These are phyloP conservation scores for Rhodotorula kratochvilovae DNA, from an alignment of 768 basidiomycete genomes.

Conservation along the genomic window DNA sequence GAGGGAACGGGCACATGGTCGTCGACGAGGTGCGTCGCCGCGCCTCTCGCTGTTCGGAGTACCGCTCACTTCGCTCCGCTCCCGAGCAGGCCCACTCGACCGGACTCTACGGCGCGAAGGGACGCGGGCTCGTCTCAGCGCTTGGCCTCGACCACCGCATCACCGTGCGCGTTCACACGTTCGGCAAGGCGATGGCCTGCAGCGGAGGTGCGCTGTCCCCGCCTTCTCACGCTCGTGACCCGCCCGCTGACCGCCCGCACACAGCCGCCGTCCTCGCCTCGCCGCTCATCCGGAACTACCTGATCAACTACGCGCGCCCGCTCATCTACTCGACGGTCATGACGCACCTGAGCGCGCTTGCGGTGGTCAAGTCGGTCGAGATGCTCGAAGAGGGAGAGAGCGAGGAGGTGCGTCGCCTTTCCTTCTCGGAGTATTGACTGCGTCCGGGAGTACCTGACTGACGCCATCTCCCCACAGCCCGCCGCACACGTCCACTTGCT, in stretches of 20 bases:
- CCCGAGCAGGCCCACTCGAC: constrained; percentile 72
- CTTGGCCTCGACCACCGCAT: constrained; percentile 67
- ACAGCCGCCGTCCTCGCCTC: constrained; percentile 72
- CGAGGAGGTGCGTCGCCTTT: constrained; percentile 22
- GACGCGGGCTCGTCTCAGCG: constrained; percentile 66
- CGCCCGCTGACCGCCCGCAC: not conserved
- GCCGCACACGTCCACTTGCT: constrained; percentile 30
- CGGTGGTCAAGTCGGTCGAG: constrained; percentile 73
- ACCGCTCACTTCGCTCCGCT: not conserved
- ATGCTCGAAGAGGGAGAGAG: constrained; percentile 66
- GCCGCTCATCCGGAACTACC: constrained; percentile 68
- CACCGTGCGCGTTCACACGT: constrained; percentile 76
- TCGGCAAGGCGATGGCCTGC: constrained; percentile 83
- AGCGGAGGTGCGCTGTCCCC: constrained; percentile 69
- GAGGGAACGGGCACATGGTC: constrained; percentile 64
- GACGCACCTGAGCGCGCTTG: constrained; percentile 68
- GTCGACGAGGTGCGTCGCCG: constrained; percentile 58
- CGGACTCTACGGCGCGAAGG: constrained; percentile 75
- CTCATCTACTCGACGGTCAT: constrained; percentile 88
- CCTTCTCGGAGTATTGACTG: not conserved
- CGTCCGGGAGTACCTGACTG: too few relatives aligned
- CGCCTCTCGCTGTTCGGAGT: too few relatives aligned
- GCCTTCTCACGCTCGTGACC: not conserved
- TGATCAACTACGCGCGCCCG: constrained; percentile 85
- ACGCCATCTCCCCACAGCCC: too few relatives aligned